Conservation (phyloP, 2,329 filamentous ascomycete genomes). For the Dactylellina haptotyla region DNA sequence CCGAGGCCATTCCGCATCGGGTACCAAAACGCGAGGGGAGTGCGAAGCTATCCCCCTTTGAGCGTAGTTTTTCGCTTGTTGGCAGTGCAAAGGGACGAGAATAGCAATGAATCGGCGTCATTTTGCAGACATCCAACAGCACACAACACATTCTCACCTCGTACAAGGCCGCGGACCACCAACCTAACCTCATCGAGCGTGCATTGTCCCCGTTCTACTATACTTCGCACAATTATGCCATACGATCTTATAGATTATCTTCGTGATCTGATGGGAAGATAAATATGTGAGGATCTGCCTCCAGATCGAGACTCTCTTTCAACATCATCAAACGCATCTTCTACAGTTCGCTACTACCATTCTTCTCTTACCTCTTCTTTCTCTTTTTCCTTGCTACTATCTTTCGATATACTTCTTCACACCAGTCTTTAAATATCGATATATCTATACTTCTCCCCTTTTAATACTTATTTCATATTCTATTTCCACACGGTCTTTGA, state of each 20-base stretch:
- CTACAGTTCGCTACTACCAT: not conserved
- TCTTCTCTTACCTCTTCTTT: not conserved
- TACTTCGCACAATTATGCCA: too few species aligned
- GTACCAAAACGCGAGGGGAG: not conserved
- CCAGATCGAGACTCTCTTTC: not conserved
- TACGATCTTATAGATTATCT: too few species aligned
- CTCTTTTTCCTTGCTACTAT: constrained; percentile 2
- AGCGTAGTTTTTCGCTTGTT: not conserved
- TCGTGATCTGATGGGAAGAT: too few species aligned
- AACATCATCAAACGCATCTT: not conserved
- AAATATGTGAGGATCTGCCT: not conserved
- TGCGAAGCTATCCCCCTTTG: too few species aligned
- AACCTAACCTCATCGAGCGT: too few species aligned
- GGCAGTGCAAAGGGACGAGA: not conserved
- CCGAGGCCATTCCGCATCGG: not conserved
- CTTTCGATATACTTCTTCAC: not conserved
- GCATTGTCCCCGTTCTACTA: too few species aligned
- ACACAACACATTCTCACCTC: not conserved
- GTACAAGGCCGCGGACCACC: not conserved
- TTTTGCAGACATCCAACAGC: not conserved
- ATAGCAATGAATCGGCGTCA: not conserved
- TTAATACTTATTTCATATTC: not conserved
- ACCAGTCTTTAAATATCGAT: not conserved
- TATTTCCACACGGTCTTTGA: not conserved
- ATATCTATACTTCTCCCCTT: not conserved